Percentiles rank a stretch among this genome's conserved stretches.
These are phyloP conservation scores for Saposhnikovia divaricata DNA, from an alignment of 129 eudicot genomes.

Conservation along the genomic window DNA sequence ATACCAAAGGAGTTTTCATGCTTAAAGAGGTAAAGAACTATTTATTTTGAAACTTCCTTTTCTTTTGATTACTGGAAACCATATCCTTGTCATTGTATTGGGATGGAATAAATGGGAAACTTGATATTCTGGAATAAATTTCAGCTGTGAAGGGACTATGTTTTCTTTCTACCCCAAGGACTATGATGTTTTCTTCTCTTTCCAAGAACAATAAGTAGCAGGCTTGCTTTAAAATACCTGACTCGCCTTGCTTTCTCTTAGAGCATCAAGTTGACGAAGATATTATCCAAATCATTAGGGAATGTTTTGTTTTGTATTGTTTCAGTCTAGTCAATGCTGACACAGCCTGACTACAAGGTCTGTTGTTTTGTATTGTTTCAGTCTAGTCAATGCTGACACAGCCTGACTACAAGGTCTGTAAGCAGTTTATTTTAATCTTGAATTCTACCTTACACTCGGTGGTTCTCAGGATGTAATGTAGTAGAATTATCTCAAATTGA, in stretches of 20 bases:
- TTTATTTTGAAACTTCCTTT: neutral
- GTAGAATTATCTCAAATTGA: neutral
- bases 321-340: neutral
- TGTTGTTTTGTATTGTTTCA: neutral
- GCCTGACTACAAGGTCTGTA: neutral
- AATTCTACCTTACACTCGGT: neutral
- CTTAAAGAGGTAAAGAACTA: constrained; percentile 36
- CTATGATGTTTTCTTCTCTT: constrained; percentile 15
- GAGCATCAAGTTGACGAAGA: constrained; percentile 4
- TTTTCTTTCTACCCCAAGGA: neutral
- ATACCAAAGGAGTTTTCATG: constrained; percentile 38
- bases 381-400: neutral
- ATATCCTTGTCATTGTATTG: constrained; percentile 6
- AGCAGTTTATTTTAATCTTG: neutral
- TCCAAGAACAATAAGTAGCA: constrained; percentile 4
- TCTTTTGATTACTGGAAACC: constrained; percentile 13
- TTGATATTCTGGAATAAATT: constrained; percentile 25
- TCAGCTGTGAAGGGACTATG: constrained; percentile 21
- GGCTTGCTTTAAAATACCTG: constrained; percentile 11
- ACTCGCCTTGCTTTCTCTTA: neutral
- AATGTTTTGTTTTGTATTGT: neutral
- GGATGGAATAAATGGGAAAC: constrained; percentile 17
- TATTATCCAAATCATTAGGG: neutral
- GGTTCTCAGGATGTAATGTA: neutral
- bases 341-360: neutral